Conservation (phyloP, 371 early-diverging fungal genomes). For the Rhizomucor miehei region DNA sequence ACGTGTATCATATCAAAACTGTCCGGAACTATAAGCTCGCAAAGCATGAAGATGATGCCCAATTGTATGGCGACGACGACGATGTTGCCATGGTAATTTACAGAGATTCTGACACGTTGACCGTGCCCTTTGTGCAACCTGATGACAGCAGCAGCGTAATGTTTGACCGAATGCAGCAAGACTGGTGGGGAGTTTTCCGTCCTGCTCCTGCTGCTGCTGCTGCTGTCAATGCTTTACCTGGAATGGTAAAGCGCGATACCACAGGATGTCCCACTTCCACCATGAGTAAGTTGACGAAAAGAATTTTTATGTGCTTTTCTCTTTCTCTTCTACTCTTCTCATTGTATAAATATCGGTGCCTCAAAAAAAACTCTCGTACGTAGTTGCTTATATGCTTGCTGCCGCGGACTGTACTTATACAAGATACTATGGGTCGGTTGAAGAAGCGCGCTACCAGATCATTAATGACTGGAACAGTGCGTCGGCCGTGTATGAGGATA, state of each 20-base stretch:
- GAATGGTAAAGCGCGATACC: conserved; percentile 32
- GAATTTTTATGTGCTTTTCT: not conserved
- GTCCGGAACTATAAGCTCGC: conserved; percentile 52
- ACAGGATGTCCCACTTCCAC: conserved; percentile 42
- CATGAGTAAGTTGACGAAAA: conserved; percentile 25
- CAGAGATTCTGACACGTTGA: conserved; percentile 60
- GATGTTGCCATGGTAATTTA: conserved; percentile 56
- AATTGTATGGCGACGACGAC: conserved; percentile 3
- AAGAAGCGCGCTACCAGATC: conserved; percentile 66
- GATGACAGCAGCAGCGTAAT: not conserved
- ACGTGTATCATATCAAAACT: conserved; percentile 64
- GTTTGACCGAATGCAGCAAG: conserved; percentile 19
- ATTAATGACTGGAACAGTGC: conserved; percentile 75
- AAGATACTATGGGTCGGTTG: conserved; percentile 47
- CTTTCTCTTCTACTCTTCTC: too few relatives aligned
- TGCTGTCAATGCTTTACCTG: too few relatives aligned
- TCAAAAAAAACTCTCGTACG: not conserved
- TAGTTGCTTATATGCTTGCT: conserved; percentile 13
- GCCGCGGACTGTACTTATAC: conserved; percentile 84
- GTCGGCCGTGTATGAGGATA: conserved; percentile 76
- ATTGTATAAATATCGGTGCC: not conserved
- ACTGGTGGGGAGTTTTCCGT: too few relatives aligned
- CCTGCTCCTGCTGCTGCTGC: too few relatives aligned
- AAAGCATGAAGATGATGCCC: conserved; percentile 60
- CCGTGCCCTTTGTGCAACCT: conserved; percentile 1